Percentiles rank a stretch among this genome's conserved stretches.
Conservation (phyloP, 2,329 filamentous ascomycete genomes). For the Penicillium sp. region DNA sequence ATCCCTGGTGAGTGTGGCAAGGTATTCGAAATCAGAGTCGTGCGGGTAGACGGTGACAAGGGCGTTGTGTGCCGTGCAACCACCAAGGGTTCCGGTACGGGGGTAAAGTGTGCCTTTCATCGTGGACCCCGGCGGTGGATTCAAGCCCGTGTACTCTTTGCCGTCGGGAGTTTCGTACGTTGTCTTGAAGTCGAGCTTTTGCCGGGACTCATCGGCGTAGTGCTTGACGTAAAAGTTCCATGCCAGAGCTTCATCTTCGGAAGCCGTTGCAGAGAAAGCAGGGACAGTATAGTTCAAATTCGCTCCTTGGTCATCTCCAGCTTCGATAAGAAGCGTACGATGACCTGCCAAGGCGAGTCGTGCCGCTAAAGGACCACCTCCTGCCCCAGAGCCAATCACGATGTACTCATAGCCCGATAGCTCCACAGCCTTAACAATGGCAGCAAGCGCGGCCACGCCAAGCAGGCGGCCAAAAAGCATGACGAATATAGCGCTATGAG, state of each 20-base stretch:
- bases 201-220: conserved; percentile 30
- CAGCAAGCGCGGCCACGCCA: conserved; percentile 15
- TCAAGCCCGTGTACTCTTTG: conserved; percentile 52
- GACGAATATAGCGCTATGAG: background rate
- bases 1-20: conserved; percentile 60
- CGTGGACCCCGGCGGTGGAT: conserved; percentile 53
- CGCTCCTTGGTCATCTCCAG: conserved; percentile 36
- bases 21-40: conserved; percentile 58
- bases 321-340: conserved; percentile 39
- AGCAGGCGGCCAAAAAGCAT: conserved; percentile 13
- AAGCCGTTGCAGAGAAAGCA: conserved; percentile 27
- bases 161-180: conserved; percentile 48
- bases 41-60: conserved; percentile 59
- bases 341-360: conserved; percentile 36
- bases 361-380: conserved; percentile 38
- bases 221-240: conserved; percentile 42
- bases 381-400: conserved; percentile 38
- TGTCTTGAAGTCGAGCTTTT: conserved; percentile 37
- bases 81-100: conserved; percentile 56
- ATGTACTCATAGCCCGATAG: conserved; percentile 40
- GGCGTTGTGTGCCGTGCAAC: conserved; percentile 62
- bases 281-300: conserved; percentile 32
- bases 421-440: conserved; percentile 19
- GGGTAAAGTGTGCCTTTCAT: conserved; percentile 59
- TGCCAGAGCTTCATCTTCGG: conserved; percentile 30